Percentiles rank a stretch among this genome's conserved stretches.
Evolutionary conservation across 73 alveolate species (phyloP).

Genomic region (Effrenium voratum): DNA sequence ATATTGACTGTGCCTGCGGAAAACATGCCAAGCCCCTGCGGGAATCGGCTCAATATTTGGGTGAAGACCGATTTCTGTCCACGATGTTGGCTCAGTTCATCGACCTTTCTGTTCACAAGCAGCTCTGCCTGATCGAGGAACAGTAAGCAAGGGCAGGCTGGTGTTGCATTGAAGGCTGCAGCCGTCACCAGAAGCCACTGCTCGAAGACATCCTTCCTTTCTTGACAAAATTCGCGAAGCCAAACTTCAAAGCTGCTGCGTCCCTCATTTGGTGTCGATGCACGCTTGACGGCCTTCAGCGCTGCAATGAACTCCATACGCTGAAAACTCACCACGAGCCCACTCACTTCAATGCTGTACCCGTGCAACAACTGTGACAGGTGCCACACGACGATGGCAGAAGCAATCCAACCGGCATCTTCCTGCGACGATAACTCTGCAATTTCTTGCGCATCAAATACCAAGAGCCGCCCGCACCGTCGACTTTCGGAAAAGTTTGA

Average conservation of each 20-base stretch:
- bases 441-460: no score
- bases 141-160: not conserved
- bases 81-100: not conserved
- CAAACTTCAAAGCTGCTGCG: slow-evolving; percentile 8
- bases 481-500: no score
- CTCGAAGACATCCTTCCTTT: not conserved
- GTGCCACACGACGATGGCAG: no score
- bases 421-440: no score
- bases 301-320: not conserved
- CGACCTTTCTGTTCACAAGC: not conserved
- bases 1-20: slow-evolving; percentile 50
- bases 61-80: not conserved
- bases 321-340: not conserved
- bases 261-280: not conserved
- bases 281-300: not conserved
- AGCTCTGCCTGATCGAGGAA: slow-evolving; percentile 52
- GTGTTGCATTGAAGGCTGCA: slow-evolving; percentile 15
- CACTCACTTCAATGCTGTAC: no score
- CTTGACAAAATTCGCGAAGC: slow-evolving; percentile 17
- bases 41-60: slow-evolving; percentile 18
- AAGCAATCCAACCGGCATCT: no score
- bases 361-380: no score
- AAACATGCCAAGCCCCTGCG: slow-evolving; percentile 32
- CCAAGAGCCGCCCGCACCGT: no score
- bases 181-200: slow-evolving; percentile 41